Conservation (phyloP, 1,284 basidiomycete species). For the Irpex rosettiformis region DNA sequence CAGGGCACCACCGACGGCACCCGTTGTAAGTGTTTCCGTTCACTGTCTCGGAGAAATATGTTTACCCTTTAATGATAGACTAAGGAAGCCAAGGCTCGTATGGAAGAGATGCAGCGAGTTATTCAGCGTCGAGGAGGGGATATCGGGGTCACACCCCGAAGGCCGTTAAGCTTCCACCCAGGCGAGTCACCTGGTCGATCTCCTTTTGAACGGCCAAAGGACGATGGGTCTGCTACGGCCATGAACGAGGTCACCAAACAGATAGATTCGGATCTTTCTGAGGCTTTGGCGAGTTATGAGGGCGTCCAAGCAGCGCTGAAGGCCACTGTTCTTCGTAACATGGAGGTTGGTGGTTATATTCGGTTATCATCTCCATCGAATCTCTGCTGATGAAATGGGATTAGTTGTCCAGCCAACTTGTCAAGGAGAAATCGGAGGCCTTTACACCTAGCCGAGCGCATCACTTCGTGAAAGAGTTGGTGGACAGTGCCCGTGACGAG, state of each 20-base stretch:
- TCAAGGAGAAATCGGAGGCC: conserved; percentile 67
- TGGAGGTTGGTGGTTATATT: conserved; percentile 43
- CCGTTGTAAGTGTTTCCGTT: conserved; percentile 36
- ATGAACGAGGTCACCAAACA: conserved; percentile 55
- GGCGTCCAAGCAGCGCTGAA: conserved; percentile 46
- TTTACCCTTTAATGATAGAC: conserved; percentile 39
- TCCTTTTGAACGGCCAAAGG: not conserved
- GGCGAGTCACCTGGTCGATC: conserved; percentile 18
- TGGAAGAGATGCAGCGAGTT: conserved; percentile 75
- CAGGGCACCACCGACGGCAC: conserved; percentile 26
- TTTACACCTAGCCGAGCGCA: conserved; percentile 39
- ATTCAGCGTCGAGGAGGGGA: conserved; percentile 61
- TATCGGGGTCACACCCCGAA: conserved; percentile 43
- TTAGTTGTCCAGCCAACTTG: conserved; percentile 58
- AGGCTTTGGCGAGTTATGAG: conserved; percentile 50
- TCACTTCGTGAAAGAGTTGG: conserved; percentile 57
- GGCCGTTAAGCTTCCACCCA: conserved; percentile 30
- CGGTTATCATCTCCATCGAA: not conserved
- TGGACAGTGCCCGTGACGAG: conserved; percentile 76
- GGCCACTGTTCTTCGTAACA: conserved; percentile 21
- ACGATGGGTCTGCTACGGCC: conserved; percentile 26
- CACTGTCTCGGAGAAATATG: not conserved
- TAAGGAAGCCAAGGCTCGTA: conserved; percentile 65
- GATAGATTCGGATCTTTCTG: conserved; percentile 51
- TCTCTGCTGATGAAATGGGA: conserved; percentile 46